Evolutionary conservation across 129 eudicot species (phyloP).

Genomic region (Chrysanthemum seticuspe): DNA sequence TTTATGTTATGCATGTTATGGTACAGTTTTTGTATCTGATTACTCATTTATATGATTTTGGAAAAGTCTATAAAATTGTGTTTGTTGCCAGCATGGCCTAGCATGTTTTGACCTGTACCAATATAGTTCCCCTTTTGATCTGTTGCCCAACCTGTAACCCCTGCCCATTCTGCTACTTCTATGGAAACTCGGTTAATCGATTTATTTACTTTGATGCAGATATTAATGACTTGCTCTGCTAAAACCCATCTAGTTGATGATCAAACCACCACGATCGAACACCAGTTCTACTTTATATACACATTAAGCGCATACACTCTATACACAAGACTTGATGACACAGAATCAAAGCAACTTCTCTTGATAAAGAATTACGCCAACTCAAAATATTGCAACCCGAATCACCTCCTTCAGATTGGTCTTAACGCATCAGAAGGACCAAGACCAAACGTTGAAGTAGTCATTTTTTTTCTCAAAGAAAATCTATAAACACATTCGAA

Average conservation of each 20-base stretch:
- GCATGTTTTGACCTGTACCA: background rate
- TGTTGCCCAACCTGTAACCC: background rate
- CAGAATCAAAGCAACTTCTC: constrained; percentile 59
- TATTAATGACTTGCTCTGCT: constrained; percentile 40
- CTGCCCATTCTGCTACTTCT: background rate
- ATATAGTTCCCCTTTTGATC: background rate
- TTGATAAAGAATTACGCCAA: constrained; percentile 58
- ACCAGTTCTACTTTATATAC: constrained; percentile 63
- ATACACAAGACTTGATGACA: constrained; percentile 56
- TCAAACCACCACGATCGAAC: constrained; percentile 44
- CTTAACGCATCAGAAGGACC: constrained; percentile 72
- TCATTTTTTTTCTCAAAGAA: constrained; percentile 56
- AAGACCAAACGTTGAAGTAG: constrained; percentile 66
- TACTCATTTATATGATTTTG: background rate
- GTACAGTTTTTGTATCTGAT: background rate
- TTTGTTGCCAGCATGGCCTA: background rate
- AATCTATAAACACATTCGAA: too few species aligned
- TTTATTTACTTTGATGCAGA: constrained; percentile 41
- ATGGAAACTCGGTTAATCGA: background rate
- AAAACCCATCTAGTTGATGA: constrained; percentile 38
- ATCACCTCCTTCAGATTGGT: constrained; percentile 77
- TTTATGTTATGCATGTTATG: background rate
- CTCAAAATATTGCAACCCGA: constrained; percentile 72
- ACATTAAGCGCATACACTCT: constrained; percentile 73
- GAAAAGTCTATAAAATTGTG: background rate